These are phyloP conservation scores for Salvia miltiorrhiza DNA, from an alignment of 257 asterid genomes.

Conservation along the genomic window DNA sequence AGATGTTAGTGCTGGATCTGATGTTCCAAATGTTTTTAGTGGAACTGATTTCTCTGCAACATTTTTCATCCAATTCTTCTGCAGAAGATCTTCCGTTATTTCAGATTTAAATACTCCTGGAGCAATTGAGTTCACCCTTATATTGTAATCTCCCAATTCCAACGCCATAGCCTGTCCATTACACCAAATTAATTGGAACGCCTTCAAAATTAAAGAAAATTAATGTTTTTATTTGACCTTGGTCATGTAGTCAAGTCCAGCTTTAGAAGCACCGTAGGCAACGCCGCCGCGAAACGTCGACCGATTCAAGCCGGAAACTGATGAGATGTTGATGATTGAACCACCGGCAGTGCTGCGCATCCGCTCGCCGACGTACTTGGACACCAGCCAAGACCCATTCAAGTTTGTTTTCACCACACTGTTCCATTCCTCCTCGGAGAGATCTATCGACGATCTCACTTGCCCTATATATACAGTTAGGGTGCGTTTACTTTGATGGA, in stretches of 20 bases:
- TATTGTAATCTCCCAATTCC: conserved; percentile 31
- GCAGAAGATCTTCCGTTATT: conserved; percentile 30
- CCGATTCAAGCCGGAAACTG: conserved; percentile 1
- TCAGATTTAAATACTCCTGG: conserved; percentile 36
- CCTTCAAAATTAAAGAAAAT: no score
- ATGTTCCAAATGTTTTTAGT: conserved; percentile 25
- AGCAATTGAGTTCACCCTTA: conserved; percentile 38
- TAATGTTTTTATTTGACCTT: not conserved
- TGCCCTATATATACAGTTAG: conserved; percentile 4
- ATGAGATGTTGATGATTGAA: conserved; percentile 21
- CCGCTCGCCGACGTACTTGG: not conserved
- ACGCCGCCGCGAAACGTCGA: not conserved
- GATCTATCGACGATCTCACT: not conserved
- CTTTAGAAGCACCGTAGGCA: conserved; percentile 21
- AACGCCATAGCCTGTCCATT: conserved; percentile 32
- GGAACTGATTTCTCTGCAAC: conserved; percentile 23
- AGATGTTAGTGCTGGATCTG: conserved; percentile 26
- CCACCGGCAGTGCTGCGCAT: conserved; percentile 13
- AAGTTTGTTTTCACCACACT: conserved; percentile 17
- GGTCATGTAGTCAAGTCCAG: conserved; percentile 17
- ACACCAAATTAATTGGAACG: not conserved
- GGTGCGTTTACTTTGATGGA: no score
- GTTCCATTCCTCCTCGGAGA: conserved; percentile 18
- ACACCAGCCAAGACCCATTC: conserved; percentile 14
- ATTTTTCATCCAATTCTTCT: conserved; percentile 27